Base-by-base conservation (phyloP, 768 basidiomycete species). In the Phlegmacium glaucopus region DNA sequence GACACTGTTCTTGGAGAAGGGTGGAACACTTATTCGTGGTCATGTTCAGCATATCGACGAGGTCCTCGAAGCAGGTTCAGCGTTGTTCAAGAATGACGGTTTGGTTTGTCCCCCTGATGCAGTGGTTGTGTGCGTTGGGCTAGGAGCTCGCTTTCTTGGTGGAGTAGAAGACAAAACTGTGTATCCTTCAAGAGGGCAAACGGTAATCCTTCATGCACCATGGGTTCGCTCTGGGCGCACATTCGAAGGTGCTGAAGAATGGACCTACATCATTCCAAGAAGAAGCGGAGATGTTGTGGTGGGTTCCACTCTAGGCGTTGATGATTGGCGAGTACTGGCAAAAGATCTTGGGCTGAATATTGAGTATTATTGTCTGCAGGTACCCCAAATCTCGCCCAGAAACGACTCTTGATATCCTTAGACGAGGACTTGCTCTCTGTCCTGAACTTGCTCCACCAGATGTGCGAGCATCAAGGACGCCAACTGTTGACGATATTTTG, bases 101-200 rank as follows among this genome's bases (percentile, higher is more conserved):
- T 9, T 11, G 37, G 28, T 43, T 41, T 13, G 58, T 2, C 47
- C 66, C 18, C 67, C 74, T 0, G 74, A 79, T 47, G 87, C 82
- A 1, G 61, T 91, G 1, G 61, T 93, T 4, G 77, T 85, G 9
- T 91, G 88, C 54, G 74, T 79, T 0, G 90, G 90, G 0, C 63
- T 94, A 16, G 87, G 86, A 4, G 82, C 91, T 8, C 74, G 80
- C 42, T 82, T 80, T 26, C 72, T 95, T 34, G 79, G 87, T 10
- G 93, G 92, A 5, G 81, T 94, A 2, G 84, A 93, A 57, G 94
- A 96, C 62, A 72, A 74, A 47, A 70, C 68, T 17, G 68, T 93
- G 18, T 82, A 79, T 60, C 90, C 93, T 1, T 77, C 92, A 51
- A 75, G 91, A 37, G 93, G 93, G 7, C 94, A 95, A 67, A 85